These are phyloP conservation scores for Albophoma yamanashiensis DNA, from an alignment of 2,329 filamentous ascomycete species.

Conservation along the genomic window DNA sequence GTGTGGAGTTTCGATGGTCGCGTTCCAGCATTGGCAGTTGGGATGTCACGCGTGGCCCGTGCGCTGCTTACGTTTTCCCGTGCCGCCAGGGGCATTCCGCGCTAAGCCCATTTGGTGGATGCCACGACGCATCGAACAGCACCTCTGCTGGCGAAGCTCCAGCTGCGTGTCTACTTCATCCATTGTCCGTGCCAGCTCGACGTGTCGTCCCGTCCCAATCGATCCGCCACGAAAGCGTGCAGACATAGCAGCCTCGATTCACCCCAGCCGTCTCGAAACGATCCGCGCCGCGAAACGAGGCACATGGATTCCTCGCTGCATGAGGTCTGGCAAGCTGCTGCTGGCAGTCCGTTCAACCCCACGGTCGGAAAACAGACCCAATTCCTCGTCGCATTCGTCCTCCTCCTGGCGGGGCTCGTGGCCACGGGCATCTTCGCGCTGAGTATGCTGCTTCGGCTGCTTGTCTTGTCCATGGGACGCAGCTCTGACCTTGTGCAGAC, in stretches of 20 bases:
- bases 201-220: not conserved
- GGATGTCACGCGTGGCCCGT: conserved; percentile 8
- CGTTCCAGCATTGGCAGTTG: not conserved
- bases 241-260: not conserved
- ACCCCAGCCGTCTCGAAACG: not conserved
- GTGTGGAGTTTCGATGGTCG: not conserved
- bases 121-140: conserved; percentile 22
- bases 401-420: conserved; percentile 62
- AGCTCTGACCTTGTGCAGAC: conserved; percentile 41
- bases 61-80: conserved; percentile 19
- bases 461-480: not conserved
- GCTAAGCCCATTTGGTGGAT: conserved; percentile 21
- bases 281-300: conserved; percentile 7
- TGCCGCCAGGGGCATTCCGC: not conserved
- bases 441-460: conserved; percentile 44
- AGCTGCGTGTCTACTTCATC: conserved; percentile 4
- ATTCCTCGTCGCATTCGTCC: conserved; percentile 67
- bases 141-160: conserved; percentile 3
- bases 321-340: conserved; percentile 88
- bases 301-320: conserved; percentile 73
- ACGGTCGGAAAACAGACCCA: conserved; percentile 72
- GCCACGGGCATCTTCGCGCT: conserved; percentile 74
- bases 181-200: not conserved
- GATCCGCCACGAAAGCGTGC: not conserved
- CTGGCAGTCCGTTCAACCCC: conserved; percentile 75